phyloP scores from a whole-genome alignment of 1,139 yeast species.

The Arxiozyma telluris region DNA sequence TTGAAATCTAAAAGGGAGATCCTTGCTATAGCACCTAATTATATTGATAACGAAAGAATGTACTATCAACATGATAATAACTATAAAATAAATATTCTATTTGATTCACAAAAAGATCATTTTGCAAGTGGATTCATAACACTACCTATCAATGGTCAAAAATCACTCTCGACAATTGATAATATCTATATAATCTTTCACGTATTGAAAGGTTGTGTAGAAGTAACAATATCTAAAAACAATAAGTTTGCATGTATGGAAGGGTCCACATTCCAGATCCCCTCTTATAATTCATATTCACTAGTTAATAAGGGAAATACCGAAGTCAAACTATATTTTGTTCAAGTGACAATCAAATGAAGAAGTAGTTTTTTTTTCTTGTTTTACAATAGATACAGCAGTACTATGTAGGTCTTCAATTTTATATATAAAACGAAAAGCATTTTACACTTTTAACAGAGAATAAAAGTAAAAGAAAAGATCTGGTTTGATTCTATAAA shows the following conservation, averaged over 20 bases:
- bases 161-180: slow-evolving; percentile 56
- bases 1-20: slow-evolving; percentile 28
- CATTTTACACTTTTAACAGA: not conserved
- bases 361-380: too few species aligned
- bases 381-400: too few species aligned
- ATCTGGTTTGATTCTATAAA: not conserved
- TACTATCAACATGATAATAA: slow-evolving; percentile 44
- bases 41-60: slow-evolving; percentile 38
- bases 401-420: too few species aligned
- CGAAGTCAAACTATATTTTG: slow-evolving; percentile 62
- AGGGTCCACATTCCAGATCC: slow-evolving; percentile 78
- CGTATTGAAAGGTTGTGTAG: slow-evolving; percentile 61
- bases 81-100: slow-evolving; percentile 56
- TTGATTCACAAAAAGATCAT: slow-evolving; percentile 54
- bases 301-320: slow-evolving; percentile 47
- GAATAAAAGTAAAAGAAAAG: not conserved
- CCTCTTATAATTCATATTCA: slow-evolving; percentile 63
- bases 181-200: slow-evolving; percentile 66
- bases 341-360: slow-evolving; percentile 35
- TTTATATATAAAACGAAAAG: too few species aligned
- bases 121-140: slow-evolving; percentile 72
- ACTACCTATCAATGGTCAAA: slow-evolving; percentile 56
- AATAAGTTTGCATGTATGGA: slow-evolving; percentile 51
- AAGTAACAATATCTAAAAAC: slow-evolving; percentile 50
- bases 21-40: slow-evolving; percentile 63